These are phyloP conservation scores for Geotrichum australiense DNA, from an alignment of 1,139 yeast genomes.

Conservation along the genomic window DNA sequence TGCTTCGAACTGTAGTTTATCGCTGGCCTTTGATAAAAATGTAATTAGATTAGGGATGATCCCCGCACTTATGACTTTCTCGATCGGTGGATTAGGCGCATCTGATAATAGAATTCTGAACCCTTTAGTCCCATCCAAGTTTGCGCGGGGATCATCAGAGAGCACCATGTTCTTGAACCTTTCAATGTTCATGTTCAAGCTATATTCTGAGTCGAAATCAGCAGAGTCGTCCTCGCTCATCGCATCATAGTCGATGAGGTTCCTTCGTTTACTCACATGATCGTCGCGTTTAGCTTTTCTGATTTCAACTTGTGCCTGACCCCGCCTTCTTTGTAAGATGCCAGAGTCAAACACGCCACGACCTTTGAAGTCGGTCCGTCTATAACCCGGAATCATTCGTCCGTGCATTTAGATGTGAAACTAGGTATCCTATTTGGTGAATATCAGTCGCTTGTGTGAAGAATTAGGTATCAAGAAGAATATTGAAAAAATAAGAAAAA, in stretches of 20 bases:
- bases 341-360: slow-evolving; percentile 91
- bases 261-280: slow-evolving; percentile 86
- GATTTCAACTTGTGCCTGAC: slow-evolving; percentile 92
- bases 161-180: slow-evolving; percentile 39
- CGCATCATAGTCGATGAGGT: slow-evolving; percentile 44
- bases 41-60: slow-evolving; percentile 86
- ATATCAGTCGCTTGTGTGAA: too few species aligned
- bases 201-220: slow-evolving; percentile 13
- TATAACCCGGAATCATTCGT: slow-evolving; percentile 92
- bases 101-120: slow-evolving; percentile 90
- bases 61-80: slow-evolving; percentile 84
- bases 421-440: too few species aligned
- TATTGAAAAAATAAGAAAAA: background rate
- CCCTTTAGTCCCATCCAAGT: slow-evolving; percentile 81
- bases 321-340: slow-evolving; percentile 96
- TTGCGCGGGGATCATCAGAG: slow-evolving; percentile 71
- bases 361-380: slow-evolving; percentile 94
- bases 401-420: too few species aligned
- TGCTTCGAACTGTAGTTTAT: slow-evolving; percentile 90
- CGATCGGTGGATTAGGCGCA: slow-evolving; percentile 95
- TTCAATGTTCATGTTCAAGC: background rate
- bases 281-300: slow-evolving; percentile 97
- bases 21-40: slow-evolving; percentile 71
- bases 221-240: slow-evolving; percentile 43
- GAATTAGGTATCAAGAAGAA: too few species aligned